These are phyloP conservation scores for Starmerella lactis-condensi DNA, from an alignment of 805 yeast species.

Conservation along the genomic window DNA sequence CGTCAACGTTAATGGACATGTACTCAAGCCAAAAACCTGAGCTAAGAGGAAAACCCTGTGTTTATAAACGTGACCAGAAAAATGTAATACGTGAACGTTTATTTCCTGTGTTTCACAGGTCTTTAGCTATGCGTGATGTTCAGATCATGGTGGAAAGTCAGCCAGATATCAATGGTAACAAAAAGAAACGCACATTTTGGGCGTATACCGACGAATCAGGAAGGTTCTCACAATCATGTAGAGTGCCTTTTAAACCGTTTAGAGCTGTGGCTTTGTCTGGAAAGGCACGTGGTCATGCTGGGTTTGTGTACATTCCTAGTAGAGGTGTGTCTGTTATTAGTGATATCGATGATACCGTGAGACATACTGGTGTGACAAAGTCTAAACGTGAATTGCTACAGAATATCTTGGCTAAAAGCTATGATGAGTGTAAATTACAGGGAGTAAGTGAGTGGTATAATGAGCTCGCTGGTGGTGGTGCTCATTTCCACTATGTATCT, in stretches of 20 bases:
- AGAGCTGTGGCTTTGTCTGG: slow-evolving; percentile 5
- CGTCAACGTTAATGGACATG: too few relatives aligned
- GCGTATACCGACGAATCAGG: slow-evolving; percentile 17
- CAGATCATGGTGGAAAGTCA: slow-evolving; percentile 8
- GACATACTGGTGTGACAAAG: slow-evolving; percentile 75
- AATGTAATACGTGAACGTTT: slow-evolving; percentile 13
- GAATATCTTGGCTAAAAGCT: slow-evolving; percentile 53
- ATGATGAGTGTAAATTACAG: slow-evolving; percentile 49
- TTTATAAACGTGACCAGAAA: too few relatives aligned
- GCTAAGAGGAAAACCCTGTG: too few relatives aligned
- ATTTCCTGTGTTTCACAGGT: slow-evolving; percentile 14
- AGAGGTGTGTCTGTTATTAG: slow-evolving; percentile 57
- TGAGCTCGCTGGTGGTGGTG: slow-evolving; percentile 30
- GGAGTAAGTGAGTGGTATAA: slow-evolving; percentile 59
- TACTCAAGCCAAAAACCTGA: too few relatives aligned
- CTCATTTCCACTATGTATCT: slow-evolving; percentile 79
- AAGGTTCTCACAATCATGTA: slow-evolving; percentile 12
- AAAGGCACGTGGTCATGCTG: slow-evolving; percentile 3
- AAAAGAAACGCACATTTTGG: slow-evolving; percentile 10
- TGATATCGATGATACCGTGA: slow-evolving; percentile 89
- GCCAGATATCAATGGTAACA: slow-evolving; percentile 6
- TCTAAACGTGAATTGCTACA: slow-evolving; percentile 69
- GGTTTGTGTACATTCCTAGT: slow-evolving; percentile 11
- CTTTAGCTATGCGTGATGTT: slow-evolving; percentile 12
- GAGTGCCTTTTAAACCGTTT: slow-evolving; percentile 12